Conservation (phyloP, 371 early-diverging fungal species). For the Rhizomucor pusillus region DNA sequence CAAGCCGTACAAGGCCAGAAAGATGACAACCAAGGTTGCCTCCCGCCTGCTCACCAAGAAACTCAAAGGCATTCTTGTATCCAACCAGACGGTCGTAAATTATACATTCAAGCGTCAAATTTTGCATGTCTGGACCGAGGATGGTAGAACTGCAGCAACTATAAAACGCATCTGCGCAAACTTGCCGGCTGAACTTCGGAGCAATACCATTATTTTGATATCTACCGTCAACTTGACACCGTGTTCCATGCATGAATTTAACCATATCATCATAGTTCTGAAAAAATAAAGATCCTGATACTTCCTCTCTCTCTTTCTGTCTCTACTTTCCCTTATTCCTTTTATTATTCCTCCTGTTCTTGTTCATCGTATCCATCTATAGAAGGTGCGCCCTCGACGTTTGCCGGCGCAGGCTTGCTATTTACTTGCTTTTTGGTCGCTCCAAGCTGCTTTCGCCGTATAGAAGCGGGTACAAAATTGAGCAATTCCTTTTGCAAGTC, state of each 20-base stretch:
- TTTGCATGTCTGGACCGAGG: constrained; percentile 57
- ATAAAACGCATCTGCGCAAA: constrained; percentile 17
- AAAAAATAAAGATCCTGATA: no score
- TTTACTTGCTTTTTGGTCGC: constrained; percentile 35
- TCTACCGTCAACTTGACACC: constrained; percentile 23
- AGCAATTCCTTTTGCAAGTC: constrained; percentile 65
- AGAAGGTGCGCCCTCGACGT: constrained; percentile 54
- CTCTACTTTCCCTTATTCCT: no score
- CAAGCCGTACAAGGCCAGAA: constrained; percentile 32
- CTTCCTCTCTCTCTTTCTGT: no score
- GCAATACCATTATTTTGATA: constrained; percentile 24
- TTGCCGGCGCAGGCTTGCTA: constrained; percentile 38
- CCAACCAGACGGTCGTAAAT: constrained; percentile 33
- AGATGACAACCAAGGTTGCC: constrained; percentile 41
- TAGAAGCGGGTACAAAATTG: constrained; percentile 57
- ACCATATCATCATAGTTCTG: no score
- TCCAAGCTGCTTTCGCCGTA: constrained; percentile 49
- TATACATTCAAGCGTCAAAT: constrained; percentile 49
- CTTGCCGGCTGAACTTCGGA: constrained; percentile 3
- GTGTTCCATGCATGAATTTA: constrained; percentile 3
- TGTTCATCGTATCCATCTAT: constrained; percentile 35
- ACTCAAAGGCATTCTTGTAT: constrained; percentile 34
- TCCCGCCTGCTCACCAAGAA: constrained; percentile 44
- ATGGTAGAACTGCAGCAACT: constrained; percentile 29
- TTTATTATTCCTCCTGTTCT: not conserved